Evolutionary conservation across 116 monocot genomes (phyloP).

Genomic region (Trichopus zeylanicus): DNA sequence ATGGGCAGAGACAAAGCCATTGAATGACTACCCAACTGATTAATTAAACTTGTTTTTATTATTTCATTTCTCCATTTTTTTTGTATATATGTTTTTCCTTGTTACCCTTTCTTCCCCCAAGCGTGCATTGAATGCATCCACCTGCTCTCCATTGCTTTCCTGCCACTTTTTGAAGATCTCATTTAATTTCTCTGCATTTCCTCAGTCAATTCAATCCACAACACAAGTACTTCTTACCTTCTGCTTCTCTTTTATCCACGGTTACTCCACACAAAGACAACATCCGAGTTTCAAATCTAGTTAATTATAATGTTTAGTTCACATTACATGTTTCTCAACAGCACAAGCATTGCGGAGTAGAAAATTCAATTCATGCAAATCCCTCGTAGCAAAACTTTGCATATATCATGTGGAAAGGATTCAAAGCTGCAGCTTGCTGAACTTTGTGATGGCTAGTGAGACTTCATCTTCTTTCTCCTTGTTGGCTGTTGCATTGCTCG

Average conservation of each 20-base stretch:
- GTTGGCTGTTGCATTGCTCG: neutral
- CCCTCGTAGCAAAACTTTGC: too few species aligned
- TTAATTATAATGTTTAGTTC: too few species aligned
- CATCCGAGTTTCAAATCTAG: too few species aligned
- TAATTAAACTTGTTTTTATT: conserved; percentile 2
- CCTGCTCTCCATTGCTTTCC: conserved; percentile 1
- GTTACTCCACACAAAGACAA: neutral
- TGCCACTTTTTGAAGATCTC: conserved; percentile 9
- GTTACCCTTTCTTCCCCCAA: neutral
- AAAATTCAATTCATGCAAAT: too few species aligned
- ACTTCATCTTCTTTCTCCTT: conserved; percentile 13
- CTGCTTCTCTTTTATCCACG: neutral
- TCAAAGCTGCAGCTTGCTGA: conserved; percentile 14
- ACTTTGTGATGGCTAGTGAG: conserved; percentile 6
- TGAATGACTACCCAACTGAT: conserved; percentile 3
- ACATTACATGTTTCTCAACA: too few species aligned
- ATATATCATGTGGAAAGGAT: too few species aligned
- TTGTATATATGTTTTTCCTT: neutral
- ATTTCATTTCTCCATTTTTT: neutral
- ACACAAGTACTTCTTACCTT: conserved; percentile 2
- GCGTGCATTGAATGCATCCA: conserved; percentile 8
- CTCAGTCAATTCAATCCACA: conserved; percentile 18
- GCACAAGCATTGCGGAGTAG: too few species aligned
- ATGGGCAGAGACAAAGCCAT: conserved; percentile 4
- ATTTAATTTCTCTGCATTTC: conserved; percentile 15